Percentiles rank a stretch among this genome's conserved stretches.
Conservation (phyloP, 352 stramenopile genomes). For the Ochromonadaceae sp. region DNA sequence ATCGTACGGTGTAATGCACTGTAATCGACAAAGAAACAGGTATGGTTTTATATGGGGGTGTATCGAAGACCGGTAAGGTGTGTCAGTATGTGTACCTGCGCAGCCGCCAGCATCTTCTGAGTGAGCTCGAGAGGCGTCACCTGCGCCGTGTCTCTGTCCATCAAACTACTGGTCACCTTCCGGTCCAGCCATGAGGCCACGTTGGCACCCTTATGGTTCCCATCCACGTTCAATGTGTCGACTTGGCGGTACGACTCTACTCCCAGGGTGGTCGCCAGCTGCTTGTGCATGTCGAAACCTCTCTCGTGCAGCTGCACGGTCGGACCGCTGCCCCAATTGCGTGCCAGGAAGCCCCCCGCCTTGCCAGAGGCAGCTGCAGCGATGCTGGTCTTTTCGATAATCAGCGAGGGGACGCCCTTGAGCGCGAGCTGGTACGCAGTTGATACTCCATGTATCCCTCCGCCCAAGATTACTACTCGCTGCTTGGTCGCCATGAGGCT, state of each 20-base stretch:
- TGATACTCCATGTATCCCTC: conserved; percentile 21
- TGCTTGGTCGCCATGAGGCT: no score
- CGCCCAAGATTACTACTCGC: conserved; percentile 18
- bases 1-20: no score
- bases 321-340: conserved; percentile 26
- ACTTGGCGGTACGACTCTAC: conserved; percentile 24
- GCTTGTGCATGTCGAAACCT: conserved; percentile 26
- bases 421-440: conserved; percentile 20
- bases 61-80: no score
- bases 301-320: conserved; percentile 20
- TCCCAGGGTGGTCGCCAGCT: conserved; percentile 18
- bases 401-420: neutral
- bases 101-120: conserved; percentile 36
- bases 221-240: conserved; percentile 17
- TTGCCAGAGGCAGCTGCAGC: conserved; percentile 32
- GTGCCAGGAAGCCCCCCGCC: conserved; percentile 31
- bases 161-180: neutral
- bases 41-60: no score
- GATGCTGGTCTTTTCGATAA: conserved; percentile 23
- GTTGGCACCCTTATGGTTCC: neutral
- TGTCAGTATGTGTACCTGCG: no score
- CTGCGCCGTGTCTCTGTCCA: conserved; percentile 35
- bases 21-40: no score
- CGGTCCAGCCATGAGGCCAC: neutral
- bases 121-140: conserved; percentile 49